phyloP scores from a whole-genome alignment of 768 basidiomycete species.

The Sistotremastrum niveocremeum region DNA sequence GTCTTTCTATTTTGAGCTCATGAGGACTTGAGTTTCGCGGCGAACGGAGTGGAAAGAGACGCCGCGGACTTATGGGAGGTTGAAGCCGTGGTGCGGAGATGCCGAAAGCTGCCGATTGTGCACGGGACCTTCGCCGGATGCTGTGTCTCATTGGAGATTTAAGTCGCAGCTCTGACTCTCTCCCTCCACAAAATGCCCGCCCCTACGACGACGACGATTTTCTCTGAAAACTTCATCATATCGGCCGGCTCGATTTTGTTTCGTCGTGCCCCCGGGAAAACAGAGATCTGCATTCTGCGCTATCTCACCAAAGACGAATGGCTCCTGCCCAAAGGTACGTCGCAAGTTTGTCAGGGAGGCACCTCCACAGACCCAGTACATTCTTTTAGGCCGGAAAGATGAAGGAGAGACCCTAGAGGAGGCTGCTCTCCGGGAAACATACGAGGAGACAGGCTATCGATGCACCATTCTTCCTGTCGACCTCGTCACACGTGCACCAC shows the following conservation, averaged over 20 bases:
- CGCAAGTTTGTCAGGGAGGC: too few relatives aligned
- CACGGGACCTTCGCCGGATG: too few relatives aligned
- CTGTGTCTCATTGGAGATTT: too few relatives aligned
- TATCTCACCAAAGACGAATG: constrained; percentile 17
- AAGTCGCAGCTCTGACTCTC: too few relatives aligned
- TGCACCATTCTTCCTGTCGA: constrained; percentile 35
- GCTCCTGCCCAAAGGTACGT: constrained; percentile 41
- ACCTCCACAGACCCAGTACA: constrained; percentile 1
- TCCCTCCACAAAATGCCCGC: too few relatives aligned
- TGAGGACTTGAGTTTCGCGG: too few relatives aligned
- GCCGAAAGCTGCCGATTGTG: too few relatives aligned
- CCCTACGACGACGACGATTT: background rate
- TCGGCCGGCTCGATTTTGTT: constrained; percentile 19
- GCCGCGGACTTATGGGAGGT: too few relatives aligned
- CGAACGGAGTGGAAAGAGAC: too few relatives aligned
- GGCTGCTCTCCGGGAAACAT: constrained; percentile 47
- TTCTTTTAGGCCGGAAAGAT: constrained; percentile 30
- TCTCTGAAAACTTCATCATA: constrained; percentile 14
- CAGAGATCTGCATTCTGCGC: constrained; percentile 18
- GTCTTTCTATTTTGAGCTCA: too few relatives aligned
- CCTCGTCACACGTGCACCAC: constrained; percentile 44
- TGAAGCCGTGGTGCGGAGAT: too few relatives aligned
- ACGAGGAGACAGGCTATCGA: constrained; percentile 50
- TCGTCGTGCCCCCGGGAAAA: constrained; percentile 7
- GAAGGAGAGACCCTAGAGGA: constrained; percentile 34